These are phyloP conservation scores for Achaetomium macrosporum DNA, from an alignment of 2,329 filamentous ascomycete species.

Conservation along the genomic window DNA sequence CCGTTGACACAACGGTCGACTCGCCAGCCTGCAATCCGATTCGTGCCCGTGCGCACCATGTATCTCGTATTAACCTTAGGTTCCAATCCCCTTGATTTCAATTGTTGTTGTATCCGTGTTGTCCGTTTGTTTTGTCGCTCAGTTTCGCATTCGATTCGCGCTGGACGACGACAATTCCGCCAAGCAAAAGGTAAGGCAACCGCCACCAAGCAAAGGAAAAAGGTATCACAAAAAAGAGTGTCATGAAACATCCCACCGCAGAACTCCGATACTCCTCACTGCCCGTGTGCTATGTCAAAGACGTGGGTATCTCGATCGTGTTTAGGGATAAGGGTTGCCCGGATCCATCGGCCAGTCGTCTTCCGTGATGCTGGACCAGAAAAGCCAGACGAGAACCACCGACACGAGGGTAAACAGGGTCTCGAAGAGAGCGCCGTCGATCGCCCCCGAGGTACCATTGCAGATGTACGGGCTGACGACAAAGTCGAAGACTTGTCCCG, in stretches of 20 bases:
- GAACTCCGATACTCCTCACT: conserved; percentile 12
- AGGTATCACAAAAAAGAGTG: conserved; percentile 18
- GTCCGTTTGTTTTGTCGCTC: neutral
- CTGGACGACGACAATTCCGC: conserved; percentile 10
- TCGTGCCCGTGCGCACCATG: conserved; percentile 11
- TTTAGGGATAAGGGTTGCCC: conserved; percentile 24
- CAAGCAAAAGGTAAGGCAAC: neutral
- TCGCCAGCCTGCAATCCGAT: neutral
- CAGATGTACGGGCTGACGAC: conserved; percentile 89
- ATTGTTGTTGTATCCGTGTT: neutral
- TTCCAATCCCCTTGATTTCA: neutral
- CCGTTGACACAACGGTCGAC: neutral
- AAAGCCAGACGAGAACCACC: conserved; percentile 80
- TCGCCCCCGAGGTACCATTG: conserved; percentile 71
- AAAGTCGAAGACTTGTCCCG: conserved; percentile 95
- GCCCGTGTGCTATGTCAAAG: neutral
- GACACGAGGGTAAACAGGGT: conserved; percentile 85
- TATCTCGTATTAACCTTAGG: conserved; percentile 4
- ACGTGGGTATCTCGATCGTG: conserved; percentile 14
- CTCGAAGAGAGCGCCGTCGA: conserved; percentile 89
- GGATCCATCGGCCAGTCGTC: conserved; percentile 76
- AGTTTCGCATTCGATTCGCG: conserved; percentile 7
- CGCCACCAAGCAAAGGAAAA: neutral
- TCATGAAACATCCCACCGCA: conserved; percentile 12
- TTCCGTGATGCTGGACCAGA: conserved; percentile 99